These are phyloP conservation scores for Fusarium pseudograminearum DNA, from an alignment of 2,329 filamentous ascomycete species.

Conservation along the genomic window DNA sequence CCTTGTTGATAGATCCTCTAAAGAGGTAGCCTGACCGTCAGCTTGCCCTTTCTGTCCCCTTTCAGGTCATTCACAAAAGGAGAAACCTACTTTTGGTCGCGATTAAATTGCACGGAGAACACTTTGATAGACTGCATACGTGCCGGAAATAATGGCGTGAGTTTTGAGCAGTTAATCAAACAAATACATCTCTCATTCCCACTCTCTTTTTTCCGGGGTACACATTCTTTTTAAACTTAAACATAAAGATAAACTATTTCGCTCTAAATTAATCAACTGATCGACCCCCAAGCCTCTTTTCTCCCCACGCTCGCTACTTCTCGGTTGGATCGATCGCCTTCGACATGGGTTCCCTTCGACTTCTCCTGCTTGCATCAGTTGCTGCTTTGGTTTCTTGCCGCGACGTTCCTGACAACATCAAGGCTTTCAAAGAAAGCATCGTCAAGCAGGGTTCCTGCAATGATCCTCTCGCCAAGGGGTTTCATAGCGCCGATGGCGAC, in stretches of 20 bases:
- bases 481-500: conserved; percentile 55
- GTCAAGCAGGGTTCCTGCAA: conserved; percentile 54
- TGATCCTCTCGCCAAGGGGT: conserved; percentile 55
- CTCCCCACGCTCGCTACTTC: conserved; percentile 23
- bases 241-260: conserved; percentile 19
- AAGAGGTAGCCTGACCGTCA: conserved; percentile 20
- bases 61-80: neutral
- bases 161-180: neutral
- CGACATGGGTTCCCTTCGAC: conserved; percentile 39
- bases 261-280: conserved; percentile 2
- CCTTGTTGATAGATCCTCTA: conserved; percentile 1
- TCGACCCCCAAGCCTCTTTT: conserved; percentile 1
- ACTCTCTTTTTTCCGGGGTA: neutral
- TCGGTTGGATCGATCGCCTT: neutral
- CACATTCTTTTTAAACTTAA: conserved; percentile 1
- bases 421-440: conserved; percentile 57
- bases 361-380: conserved; percentile 43
- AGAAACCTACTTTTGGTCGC: conserved; percentile 17
- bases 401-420: conserved; percentile 57
- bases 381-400: conserved; percentile 45
- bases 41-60: conserved; percentile 6
- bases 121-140: neutral
- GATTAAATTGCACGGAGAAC: conserved; percentile 24
- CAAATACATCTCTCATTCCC: neutral
- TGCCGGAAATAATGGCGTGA: conserved; percentile 9